Evolutionary conservation across 2,329 filamentous ascomycete genomes (phyloP).

Genomic region (Penicillium aurantiogriseum): DNA sequence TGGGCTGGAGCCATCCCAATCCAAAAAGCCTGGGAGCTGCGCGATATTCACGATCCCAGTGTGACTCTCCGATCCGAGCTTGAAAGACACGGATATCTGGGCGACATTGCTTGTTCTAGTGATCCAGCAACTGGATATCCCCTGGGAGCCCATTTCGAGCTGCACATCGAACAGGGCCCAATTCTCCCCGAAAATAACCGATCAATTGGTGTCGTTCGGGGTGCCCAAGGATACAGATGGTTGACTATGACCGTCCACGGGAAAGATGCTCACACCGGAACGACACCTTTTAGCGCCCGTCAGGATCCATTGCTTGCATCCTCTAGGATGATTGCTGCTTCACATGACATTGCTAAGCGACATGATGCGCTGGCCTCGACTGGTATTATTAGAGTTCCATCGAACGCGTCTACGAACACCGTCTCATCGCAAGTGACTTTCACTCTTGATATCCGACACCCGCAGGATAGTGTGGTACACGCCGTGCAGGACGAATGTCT

Average conservation of each 20-base stretch:
- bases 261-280: conserved; percentile 67
- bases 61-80: conserved; percentile 63
- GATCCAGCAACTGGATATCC: conserved; percentile 48
- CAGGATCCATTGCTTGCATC: conserved; percentile 65
- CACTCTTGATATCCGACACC: conserved; percentile 64
- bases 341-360: conserved; percentile 58
- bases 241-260: conserved; percentile 63
- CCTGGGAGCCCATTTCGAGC: conserved; percentile 72
- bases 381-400: conserved; percentile 61
- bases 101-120: conserved; percentile 53
- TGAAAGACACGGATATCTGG: conserved; percentile 66
- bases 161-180: conserved; percentile 78
- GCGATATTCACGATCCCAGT: conserved; percentile 56
- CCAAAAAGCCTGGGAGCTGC: conserved; percentile 57
- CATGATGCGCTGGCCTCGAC: conserved; percentile 62
- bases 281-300: conserved; percentile 61
- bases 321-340: conserved; percentile 62
- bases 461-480: conserved; percentile 54
- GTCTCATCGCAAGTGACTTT: conserved; percentile 64
- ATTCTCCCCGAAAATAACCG: conserved; percentile 61
- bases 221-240: conserved; percentile 70
- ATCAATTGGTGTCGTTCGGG: conserved; percentile 65
- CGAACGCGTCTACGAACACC: conserved; percentile 64
- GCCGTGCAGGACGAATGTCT: conserved; percentile 56
- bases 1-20: conserved; percentile 66